Evolutionary conservation across 2,329 filamentous ascomycete species (phyloP), one percentile per base, ranked within the genome.

Genomic region (Colletotrichum salicis): DNA sequence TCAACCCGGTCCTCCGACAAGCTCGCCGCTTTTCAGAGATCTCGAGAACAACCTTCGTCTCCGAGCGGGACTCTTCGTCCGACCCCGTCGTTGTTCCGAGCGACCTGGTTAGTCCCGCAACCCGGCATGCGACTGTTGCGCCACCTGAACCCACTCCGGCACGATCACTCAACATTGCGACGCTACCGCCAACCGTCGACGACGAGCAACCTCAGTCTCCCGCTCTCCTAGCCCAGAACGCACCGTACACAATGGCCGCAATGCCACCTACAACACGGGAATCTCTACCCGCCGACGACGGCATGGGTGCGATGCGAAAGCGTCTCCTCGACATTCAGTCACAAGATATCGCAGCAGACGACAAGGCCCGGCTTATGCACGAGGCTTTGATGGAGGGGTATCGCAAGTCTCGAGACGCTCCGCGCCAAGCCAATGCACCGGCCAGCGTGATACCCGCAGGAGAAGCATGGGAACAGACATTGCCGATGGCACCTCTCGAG

Each of bases 321-420:
- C 89, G 89, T 73, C 94, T 96, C 74, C 86, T 92, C 71, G 85
- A 84, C 27, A 92, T 96, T 73, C 92, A 94, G 78, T 84, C 87
- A 31, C 86, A 86, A 75, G 84, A 90, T 29, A 85, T 91, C 59
- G 80, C 87, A 4, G 84, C 86, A 55, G 79, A 85, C 7, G 90
- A 94, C 70, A 95, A 95, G 81, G 93, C 93, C 29, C 88, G 86
- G 71, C 83, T 92, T 76, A 91, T 96, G 81, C 94, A 96, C 79
- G 85, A 87, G 56, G 80, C 93, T 67, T 86, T 96, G 80, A 91
- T 90, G 64, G 92, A 94, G 78, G 88, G 89, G 51, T 94, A 95
- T 76, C 81, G 79, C 59, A 79, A 81, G n/a, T 82, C 83, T 11
- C 78, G 75, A 67, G 64, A 69, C 22, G 60, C 73, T 2, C 68